Base-by-base conservation (phyloP, 106 monocot genomes). In the Dendrobium chrysotoxum region DNA sequence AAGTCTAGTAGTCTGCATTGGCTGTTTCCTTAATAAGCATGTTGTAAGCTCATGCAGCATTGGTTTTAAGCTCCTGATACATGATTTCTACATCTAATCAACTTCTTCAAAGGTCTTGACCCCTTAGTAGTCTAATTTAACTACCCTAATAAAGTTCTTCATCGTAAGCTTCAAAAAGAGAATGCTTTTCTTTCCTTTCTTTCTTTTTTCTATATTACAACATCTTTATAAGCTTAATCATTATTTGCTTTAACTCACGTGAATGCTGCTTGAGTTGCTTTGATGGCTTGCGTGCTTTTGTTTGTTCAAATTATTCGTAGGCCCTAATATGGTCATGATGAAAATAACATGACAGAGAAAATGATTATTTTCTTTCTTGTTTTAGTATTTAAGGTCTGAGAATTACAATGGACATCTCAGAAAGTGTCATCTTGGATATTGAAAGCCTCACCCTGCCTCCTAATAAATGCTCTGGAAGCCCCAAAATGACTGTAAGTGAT, bases 381-480 rank as follows among this genome's bases (percentile, higher is more conserved):
- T 35, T 35, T 30, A 70, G 70, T 35, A 35, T 30, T 35, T 30
- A 35, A 31, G 31, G 70, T 4, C 16, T 70, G 28, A 31, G 35
- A 28, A 70, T 23, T 2, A 15, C 64, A 45, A 82, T 78, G 55
- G 88, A 90, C 40, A 84, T 77, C 75, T 55, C 40, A 53, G 82
- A 72, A 8, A 85, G 75, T 82, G 81, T 88, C 68, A 71, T 87
- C n/a, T 66, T 93, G 79, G 88, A 93, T 75, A 86, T 93, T 40
- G 92, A 90, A 42, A 88, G 77, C 85, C 85, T 90, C 45, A 82
- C 71, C 35, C 90, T 88, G 28, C 39, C 86, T 10, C 68, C 80
- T 68, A 88, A 90, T 50, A 93, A 85, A 78, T 86, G 88, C 80
- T 86, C 88, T 44, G 92, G 88, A 42, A 93, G 92, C 46, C 92